Evolutionary conservation across 352 stramenopile genomes (phyloP).

Genomic region (Pythium graminicola): DNA sequence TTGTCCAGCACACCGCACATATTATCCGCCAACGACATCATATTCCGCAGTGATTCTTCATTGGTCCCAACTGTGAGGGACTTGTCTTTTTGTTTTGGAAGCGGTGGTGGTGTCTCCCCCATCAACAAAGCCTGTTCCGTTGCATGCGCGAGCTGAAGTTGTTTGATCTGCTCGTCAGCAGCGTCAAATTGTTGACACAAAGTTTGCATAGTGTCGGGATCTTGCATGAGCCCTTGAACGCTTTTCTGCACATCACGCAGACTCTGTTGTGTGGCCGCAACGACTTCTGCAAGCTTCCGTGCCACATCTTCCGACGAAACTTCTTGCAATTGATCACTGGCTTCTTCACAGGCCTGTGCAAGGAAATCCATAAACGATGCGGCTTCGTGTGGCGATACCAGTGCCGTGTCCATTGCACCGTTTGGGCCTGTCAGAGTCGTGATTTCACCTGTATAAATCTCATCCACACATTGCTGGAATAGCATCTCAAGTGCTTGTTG

Average conservation of each 20-base stretch:
- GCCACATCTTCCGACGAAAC: constrained; percentile 54
- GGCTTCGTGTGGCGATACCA: no score
- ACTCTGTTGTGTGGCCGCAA: constrained; percentile 54
- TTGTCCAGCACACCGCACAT: constrained; percentile 75
- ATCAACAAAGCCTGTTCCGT: constrained; percentile 4
- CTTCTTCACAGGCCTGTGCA: constrained; percentile 57
- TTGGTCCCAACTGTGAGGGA: constrained; percentile 27
- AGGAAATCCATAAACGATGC: constrained; percentile 60
- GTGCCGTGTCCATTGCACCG: no score
- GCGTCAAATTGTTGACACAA: constrained; percentile 51
- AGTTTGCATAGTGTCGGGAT: constrained; percentile 54
- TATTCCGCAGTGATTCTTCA: constrained; percentile 64
- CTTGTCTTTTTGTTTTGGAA: not conserved
- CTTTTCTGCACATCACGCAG: constrained; percentile 52
- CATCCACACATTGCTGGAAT: constrained; percentile 26
- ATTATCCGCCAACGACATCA: constrained; percentile 66
- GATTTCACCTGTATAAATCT: constrained; percentile 15
- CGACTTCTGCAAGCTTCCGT: constrained; percentile 37
- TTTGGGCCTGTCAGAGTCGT: constrained; percentile 12
- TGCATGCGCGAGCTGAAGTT: constrained; percentile 32
- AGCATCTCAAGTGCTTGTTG: constrained; percentile 26
- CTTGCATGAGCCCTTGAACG: constrained; percentile 49
- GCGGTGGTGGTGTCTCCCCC: not conserved
- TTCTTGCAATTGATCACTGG: constrained; percentile 40
- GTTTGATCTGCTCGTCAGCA: constrained; percentile 33